A percentile compares a stretch with the other conserved stretches of the same genome.
Conservation (phyloP, 2,329 filamentous ascomycete species). For the Aspergillus sp. region DNA sequence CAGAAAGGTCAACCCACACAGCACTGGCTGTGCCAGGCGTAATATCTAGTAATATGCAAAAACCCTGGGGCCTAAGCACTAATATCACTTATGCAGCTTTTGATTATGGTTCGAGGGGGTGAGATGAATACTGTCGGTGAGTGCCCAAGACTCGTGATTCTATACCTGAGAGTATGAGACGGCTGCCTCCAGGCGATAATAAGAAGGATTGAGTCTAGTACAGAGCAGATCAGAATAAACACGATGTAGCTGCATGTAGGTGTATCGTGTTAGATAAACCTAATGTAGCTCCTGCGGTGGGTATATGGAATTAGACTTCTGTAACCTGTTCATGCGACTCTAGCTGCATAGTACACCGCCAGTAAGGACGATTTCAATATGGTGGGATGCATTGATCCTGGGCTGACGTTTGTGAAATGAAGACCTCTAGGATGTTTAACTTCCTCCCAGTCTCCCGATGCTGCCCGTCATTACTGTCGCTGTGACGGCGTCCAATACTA, state of each 20-base stretch:
- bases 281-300: neutral
- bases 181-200: neutral
- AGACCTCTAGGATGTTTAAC: neutral
- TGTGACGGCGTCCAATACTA: neutral
- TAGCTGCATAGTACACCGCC: conserved; percentile 5
- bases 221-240: conserved; percentile 7
- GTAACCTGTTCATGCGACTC: conserved; percentile 5
- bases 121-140: neutral
- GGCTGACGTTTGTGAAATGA: neutral
- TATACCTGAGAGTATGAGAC: neutral
- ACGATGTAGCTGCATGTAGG: conserved; percentile 7
- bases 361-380: neutral
- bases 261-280: neutral
- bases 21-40: neutral
- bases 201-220: neutral
- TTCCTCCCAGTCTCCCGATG: neutral
- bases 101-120: neutral
- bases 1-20: neutral
- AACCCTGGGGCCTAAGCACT: neutral
- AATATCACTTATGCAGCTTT: neutral
- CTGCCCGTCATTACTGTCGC: neutral
- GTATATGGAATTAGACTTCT: neutral
- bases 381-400: neutral
- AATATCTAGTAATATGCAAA: neutral
- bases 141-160: neutral